Percentiles rank a stretch among this genome's conserved stretches.
These are phyloP conservation scores for Thecaphora thlaspeos DNA, from an alignment of 1,284 basidiomycete species.

Conservation along the genomic window DNA sequence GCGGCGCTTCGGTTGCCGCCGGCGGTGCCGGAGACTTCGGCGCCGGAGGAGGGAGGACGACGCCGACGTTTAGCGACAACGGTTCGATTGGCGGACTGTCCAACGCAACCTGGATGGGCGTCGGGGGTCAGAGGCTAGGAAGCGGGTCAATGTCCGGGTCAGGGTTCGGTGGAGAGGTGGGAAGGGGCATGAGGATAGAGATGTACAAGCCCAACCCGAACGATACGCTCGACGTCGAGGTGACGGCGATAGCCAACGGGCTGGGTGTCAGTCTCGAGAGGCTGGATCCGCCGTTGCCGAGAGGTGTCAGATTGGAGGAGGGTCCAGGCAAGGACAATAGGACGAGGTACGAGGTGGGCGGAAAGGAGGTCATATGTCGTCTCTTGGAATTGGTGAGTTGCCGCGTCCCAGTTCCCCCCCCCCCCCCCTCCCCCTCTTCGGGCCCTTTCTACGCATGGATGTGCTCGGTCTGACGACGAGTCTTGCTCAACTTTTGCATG, in stretches of 20 bases:
- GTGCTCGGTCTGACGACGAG: no score
- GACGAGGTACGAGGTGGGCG: slow-evolving; percentile 73
- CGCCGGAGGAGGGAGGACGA: slow-evolving; percentile 3
- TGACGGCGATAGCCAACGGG: slow-evolving; percentile 72
- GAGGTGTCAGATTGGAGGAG: slow-evolving; percentile 61
- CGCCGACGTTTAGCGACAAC: slow-evolving; percentile 39
- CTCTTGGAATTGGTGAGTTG: slow-evolving; percentile 67
- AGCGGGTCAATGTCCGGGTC: slow-evolving; percentile 26
- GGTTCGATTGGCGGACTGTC: slow-evolving; percentile 33
- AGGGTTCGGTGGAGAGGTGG: slow-evolving; percentile 20
- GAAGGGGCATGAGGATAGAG: slow-evolving; percentile 8
- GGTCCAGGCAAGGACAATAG: slow-evolving; percentile 75
- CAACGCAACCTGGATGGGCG: slow-evolving; percentile 26
- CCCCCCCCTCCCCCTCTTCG: no score
- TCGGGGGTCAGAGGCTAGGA: slow-evolving; percentile 16
- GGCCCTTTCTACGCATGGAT: no score
- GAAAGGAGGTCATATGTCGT: slow-evolving; percentile 70
- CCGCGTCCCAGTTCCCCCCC: slow-evolving; percentile 60
- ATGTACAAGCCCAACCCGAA: slow-evolving; percentile 71
- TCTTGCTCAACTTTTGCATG: no score
- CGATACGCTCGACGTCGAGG: slow-evolving; percentile 78
- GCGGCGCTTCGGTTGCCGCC: not conserved
- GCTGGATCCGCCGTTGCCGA: slow-evolving; percentile 70
- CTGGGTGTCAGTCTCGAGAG: slow-evolving; percentile 73
- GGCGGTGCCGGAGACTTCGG: not conserved